These are phyloP conservation scores for Leccinum rimulosum DNA, from an alignment of 768 basidiomycete species.

Conservation along the genomic window DNA sequence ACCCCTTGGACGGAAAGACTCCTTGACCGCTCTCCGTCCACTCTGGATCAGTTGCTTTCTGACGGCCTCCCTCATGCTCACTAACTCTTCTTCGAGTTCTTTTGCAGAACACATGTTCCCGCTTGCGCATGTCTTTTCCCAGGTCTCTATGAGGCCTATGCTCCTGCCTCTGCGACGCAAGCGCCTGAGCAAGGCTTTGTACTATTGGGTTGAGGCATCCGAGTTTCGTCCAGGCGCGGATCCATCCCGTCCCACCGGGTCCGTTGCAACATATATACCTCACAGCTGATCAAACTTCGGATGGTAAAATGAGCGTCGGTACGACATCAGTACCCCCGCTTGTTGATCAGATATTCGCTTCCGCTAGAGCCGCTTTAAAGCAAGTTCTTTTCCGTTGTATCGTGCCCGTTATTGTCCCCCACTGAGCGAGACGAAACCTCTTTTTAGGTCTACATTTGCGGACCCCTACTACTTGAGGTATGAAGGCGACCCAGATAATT, in stretches of 20 bases:
- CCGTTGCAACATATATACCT: not conserved
- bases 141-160: constrained; percentile 34
- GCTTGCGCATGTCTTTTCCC: constrained; percentile 27
- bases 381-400: not conserved
- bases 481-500: not conserved
- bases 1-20: no score
- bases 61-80: no score
- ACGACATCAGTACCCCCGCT: no score
- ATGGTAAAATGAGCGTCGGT: not conserved
- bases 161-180: constrained; percentile 29
- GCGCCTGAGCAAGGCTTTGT: constrained; percentile 27
- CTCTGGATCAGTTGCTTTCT: not conserved
- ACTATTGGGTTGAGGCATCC: constrained; percentile 24
- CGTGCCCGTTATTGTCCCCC: not conserved
- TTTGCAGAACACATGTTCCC: constrained; percentile 25
- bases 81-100: constrained; percentile 2
- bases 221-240: not conserved
- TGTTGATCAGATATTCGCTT: not conserved
- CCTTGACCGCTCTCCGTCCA: constrained; percentile 18
- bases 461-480: not conserved
- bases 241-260: not conserved
- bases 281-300: not conserved
- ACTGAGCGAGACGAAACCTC: not conserved
- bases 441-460: not conserved
- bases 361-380: not conserved